These are phyloP conservation scores for Saccharomycopsis olivae DNA, from an alignment of 805 yeast species.

Conservation along the genomic window DNA sequence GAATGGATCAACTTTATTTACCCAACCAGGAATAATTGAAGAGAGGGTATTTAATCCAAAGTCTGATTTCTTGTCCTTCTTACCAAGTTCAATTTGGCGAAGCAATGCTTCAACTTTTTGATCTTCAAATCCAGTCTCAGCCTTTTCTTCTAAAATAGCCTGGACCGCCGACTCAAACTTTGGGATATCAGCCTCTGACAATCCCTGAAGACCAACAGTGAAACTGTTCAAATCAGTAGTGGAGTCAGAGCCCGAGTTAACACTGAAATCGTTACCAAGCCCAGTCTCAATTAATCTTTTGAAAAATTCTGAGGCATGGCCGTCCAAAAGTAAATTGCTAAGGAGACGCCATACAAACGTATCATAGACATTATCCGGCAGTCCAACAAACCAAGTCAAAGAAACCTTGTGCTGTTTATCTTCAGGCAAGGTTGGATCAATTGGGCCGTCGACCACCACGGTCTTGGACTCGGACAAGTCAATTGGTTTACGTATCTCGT, in stretches of 20 bases:
- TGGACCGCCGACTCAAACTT: conserved; percentile 38
- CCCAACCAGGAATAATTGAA: conserved; percentile 76
- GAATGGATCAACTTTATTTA: conserved; percentile 71
- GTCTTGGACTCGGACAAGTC: conserved; percentile 26
- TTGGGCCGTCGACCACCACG: conserved; percentile 54
- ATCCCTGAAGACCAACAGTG: conserved; percentile 79
- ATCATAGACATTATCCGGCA: conserved; percentile 57
- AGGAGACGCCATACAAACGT: conserved; percentile 64
- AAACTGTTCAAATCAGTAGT: conserved; percentile 69
- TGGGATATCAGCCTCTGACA: conserved; percentile 35
- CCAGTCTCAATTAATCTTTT: conserved; percentile 81
- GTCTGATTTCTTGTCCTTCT: conserved; percentile 80
- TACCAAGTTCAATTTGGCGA: conserved; percentile 75
- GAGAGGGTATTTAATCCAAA: conserved; percentile 76
- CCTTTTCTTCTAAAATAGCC: conserved; percentile 35
- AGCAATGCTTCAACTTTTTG: conserved; percentile 72
- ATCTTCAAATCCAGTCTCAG: conserved; percentile 37
- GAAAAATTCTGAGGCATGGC: conserved; percentile 86
- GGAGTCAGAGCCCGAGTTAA: conserved; percentile 80
- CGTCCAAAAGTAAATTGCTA: conserved; percentile 67
- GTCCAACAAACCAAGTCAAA: conserved; percentile 80
- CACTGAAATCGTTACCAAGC: conserved; percentile 73
- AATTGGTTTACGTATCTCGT: conserved; percentile 32
- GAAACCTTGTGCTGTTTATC: conserved; percentile 72
- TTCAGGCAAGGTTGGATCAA: conserved; percentile 62